A percentile compares a stretch with the other conserved stretches of the same genome.
phyloP scores from a whole-genome alignment of 192 early-diverging fungal species.

The Coemansia sp. region DNA sequence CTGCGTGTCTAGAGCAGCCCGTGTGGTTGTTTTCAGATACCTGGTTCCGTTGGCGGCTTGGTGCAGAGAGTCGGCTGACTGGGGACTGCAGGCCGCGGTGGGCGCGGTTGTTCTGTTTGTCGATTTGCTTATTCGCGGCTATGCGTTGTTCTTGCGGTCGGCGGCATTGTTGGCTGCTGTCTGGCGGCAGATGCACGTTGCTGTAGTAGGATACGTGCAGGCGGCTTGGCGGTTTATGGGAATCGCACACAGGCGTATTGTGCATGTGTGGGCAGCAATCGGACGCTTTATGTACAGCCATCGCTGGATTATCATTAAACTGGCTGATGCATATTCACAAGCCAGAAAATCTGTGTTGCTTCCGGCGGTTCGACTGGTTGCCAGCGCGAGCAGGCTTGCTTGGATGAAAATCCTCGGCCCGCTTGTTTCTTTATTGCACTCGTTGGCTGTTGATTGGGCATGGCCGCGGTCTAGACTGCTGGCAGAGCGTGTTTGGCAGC shows the following conservation, averaged over 20 bases:
- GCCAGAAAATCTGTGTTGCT: slow-evolving; percentile 15
- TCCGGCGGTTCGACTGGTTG: slow-evolving; percentile 3
- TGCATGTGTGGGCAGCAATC: neutral
- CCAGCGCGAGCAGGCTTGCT: neutral
- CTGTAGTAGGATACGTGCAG: neutral
- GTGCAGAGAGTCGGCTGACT: slow-evolving; percentile 2
- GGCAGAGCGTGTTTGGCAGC: neutral
- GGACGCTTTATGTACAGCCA: neutral
- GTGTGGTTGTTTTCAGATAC: neutral
- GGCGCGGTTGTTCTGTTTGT: neutral
- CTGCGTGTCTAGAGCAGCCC: neutral
- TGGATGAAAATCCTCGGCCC: slow-evolving; percentile 13
- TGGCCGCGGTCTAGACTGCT: neutral
- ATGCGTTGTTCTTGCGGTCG: neutral
- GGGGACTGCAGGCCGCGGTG: neutral
- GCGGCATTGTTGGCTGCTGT: neutral
- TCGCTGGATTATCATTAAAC: slow-evolving; percentile 8
- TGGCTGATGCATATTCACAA: slow-evolving; percentile 21
- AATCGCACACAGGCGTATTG: neutral
- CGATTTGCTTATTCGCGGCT: neutral
- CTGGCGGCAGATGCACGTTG: neutral
- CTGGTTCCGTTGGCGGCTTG: neutral
- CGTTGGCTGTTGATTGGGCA: neutral
- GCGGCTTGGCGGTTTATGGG: neutral
- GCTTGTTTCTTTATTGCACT: neutral